These are phyloP conservation scores for Microcyclospora pomicola DNA, from an alignment of 2,329 filamentous ascomycete genomes.

Conservation along the genomic window DNA sequence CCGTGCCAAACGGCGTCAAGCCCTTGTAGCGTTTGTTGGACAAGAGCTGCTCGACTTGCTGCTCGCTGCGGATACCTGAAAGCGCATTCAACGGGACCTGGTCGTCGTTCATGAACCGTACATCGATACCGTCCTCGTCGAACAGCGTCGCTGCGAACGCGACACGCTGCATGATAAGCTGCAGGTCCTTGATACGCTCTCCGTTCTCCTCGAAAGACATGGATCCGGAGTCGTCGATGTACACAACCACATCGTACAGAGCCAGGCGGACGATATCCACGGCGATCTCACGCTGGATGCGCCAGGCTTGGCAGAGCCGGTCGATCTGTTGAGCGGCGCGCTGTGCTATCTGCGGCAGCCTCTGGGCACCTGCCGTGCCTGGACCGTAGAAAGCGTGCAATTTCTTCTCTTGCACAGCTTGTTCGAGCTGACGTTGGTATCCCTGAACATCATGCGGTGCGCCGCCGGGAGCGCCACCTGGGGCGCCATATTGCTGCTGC, in stretches of 20 bases:
- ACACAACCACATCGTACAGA: slow-evolving; percentile 49
- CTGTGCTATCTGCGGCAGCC: slow-evolving; percentile 32
- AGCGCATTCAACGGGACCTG: slow-evolving; percentile 29
- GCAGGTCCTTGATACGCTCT: slow-evolving; percentile 52
- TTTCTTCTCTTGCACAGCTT: slow-evolving; percentile 46
- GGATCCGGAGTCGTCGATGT: slow-evolving; percentile 55
- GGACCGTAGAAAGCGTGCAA: slow-evolving; percentile 46
- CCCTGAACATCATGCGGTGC: slow-evolving; percentile 33
- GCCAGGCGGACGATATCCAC: slow-evolving; percentile 50
- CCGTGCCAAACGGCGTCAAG: slow-evolving; percentile 52
- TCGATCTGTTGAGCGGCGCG: slow-evolving; percentile 38
- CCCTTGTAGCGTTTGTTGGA: slow-evolving; percentile 48
- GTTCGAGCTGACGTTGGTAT: slow-evolving; percentile 43
- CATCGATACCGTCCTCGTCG: slow-evolving; percentile 51
- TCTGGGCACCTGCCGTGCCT: slow-evolving; percentile 35
- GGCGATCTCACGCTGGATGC: slow-evolving; percentile 45
- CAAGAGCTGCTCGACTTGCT: slow-evolving; percentile 46
- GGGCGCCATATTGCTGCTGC: slow-evolving; percentile 22
- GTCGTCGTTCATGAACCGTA: slow-evolving; percentile 58
- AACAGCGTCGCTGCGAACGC: slow-evolving; percentile 54
- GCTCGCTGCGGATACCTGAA: slow-evolving; percentile 43
- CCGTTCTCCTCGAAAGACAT: slow-evolving; percentile 56
- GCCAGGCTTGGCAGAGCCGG: slow-evolving; percentile 42
- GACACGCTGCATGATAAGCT: slow-evolving; percentile 49
- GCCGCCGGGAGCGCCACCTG: slow-evolving; percentile 16